phyloP scores from a whole-genome alignment of 2,329 filamentous ascomycete genomes.

The Aphanocladium album region DNA sequence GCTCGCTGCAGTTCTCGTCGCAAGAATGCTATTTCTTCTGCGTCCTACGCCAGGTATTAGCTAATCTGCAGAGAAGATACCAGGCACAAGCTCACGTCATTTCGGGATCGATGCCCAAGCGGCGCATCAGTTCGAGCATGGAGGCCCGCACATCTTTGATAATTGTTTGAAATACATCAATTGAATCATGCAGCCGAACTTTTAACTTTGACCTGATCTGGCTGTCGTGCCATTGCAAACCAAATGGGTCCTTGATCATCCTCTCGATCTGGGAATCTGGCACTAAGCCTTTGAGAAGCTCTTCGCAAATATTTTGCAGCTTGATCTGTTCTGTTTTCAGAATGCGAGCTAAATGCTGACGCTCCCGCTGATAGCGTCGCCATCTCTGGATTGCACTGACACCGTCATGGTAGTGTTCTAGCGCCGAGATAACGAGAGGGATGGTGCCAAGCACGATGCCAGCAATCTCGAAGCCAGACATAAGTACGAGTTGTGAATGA shows the following conservation, averaged over 20 bases:
- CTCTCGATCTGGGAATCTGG: background rate
- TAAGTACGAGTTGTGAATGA: background rate
- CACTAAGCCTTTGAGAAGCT: background rate
- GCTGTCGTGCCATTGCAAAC: background rate
- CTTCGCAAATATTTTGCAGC: background rate
- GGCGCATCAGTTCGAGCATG: background rate
- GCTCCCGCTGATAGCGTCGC: background rate
- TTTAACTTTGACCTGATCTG: background rate
- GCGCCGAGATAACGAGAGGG: slow-evolving; percentile 12
- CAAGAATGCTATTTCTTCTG: background rate
- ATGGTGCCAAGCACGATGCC: slow-evolving; percentile 18
- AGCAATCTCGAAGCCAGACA: slow-evolving; percentile 17
- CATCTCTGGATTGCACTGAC: background rate
- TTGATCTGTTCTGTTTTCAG: background rate
- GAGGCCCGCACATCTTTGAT: background rate
- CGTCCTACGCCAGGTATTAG: background rate
- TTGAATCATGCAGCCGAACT: background rate
- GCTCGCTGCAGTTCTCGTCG: background rate
- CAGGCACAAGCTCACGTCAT: background rate
- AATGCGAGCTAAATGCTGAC: background rate
- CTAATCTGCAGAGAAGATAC: background rate
- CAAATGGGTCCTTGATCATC: background rate
- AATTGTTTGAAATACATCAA: background rate
- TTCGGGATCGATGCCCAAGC: background rate
- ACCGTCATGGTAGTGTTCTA: slow-evolving; percentile 15